Conservation (phyloP, 768 basidiomycete species). For the Mycena pura region DNA sequence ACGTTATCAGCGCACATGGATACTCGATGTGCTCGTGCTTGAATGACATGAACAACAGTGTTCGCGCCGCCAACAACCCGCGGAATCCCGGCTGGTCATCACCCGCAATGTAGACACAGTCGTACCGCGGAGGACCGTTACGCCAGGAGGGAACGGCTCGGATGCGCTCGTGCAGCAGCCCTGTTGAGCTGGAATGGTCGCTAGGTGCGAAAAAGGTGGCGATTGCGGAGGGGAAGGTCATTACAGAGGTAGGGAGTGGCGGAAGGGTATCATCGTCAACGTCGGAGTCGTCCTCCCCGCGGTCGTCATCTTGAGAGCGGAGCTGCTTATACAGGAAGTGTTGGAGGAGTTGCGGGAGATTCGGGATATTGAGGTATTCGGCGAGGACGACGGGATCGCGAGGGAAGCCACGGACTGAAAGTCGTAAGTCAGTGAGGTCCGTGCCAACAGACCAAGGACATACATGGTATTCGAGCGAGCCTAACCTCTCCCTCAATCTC, state of each 20-base stretch:
- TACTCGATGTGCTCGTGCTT: slow-evolving; percentile 19
- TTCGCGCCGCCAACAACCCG: slow-evolving; percentile 32
- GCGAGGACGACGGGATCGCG: background rate
- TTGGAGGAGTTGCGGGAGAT: background rate
- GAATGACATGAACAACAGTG: slow-evolving; percentile 34
- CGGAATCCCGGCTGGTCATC: slow-evolving; percentile 26
- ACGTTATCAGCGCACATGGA: slow-evolving; percentile 35
- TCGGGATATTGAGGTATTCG: background rate
- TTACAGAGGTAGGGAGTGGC: slow-evolving; percentile 22
- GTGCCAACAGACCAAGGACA: too few species aligned
- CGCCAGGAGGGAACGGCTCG: slow-evolving; percentile 36
- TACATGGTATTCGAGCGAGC: too few species aligned
- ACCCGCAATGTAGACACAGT: slow-evolving; percentile 38
- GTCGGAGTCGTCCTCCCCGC: background rate
- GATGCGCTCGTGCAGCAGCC: slow-evolving; percentile 40
- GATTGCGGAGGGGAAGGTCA: slow-evolving; percentile 36
- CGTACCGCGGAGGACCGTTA: slow-evolving; percentile 29
- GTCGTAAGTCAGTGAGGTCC: slow-evolving; percentile 18
- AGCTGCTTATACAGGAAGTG: slow-evolving; percentile 35
- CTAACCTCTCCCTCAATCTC: background rate
- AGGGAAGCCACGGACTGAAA: background rate
- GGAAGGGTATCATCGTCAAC: slow-evolving; percentile 18
- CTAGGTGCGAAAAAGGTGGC: slow-evolving; percentile 45
- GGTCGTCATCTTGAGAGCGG: too few species aligned
- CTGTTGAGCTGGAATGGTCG: slow-evolving; percentile 36